These are phyloP conservation scores for Bonia amplexicaulis DNA, from an alignment of 176 grass and related monocot genomes.

Conservation along the genomic window DNA sequence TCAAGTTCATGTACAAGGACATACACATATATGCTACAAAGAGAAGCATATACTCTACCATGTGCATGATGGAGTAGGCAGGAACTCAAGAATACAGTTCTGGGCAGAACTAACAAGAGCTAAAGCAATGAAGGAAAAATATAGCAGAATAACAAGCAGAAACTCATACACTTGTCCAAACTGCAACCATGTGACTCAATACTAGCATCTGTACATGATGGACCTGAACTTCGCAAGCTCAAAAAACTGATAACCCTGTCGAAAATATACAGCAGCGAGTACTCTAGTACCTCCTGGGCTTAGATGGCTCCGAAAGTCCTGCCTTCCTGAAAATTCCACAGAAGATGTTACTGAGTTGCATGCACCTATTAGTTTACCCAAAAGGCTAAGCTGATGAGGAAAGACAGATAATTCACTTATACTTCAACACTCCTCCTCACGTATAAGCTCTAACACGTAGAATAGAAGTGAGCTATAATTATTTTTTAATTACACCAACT, in stretches of 20 bases:
- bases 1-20: neutral
- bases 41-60: neutral
- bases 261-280: neutral
- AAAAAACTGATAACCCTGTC: neutral
- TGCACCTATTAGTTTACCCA: no score
- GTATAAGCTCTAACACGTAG: no score
- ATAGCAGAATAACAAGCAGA: neutral
- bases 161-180: neutral
- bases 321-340: conserved; percentile 47
- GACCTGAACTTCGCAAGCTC: neutral
- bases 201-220: neutral
- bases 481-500: no score
- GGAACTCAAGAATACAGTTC: neutral
- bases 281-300: conserved; percentile 34
- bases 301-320: conserved; percentile 8
- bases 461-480: no score
- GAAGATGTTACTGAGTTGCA: neutral
- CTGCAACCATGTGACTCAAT: neutral
- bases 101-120: neutral
- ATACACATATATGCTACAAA: neutral
- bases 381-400: no score
- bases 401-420: no score
- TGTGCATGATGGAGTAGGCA: neutral
- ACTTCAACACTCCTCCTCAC: no score
- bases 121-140: neutral